Evolutionary conservation across 805 yeast genomes (phyloP).

Genomic region (Wickerhamiella domercqiae): DNA sequence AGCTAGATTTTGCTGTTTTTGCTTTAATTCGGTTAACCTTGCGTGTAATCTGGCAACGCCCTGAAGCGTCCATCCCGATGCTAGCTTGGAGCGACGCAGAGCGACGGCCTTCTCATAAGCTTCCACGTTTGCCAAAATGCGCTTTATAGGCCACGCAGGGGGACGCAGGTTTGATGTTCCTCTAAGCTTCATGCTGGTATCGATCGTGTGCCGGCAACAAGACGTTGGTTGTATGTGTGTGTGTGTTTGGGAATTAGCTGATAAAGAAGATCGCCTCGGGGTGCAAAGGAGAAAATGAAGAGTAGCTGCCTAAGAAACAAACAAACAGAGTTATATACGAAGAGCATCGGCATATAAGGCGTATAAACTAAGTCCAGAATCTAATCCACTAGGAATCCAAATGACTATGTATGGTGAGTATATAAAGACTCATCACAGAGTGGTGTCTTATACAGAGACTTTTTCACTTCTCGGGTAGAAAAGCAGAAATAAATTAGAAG

Average conservation of each 20-base stretch:
- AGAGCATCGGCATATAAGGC: no score
- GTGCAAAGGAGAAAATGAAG: no score
- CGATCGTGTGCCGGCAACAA: background rate
- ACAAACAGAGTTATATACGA: no score
- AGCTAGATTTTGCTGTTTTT: constrained; percentile 11
- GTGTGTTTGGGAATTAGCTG: no score
- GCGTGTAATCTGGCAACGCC: constrained; percentile 18
- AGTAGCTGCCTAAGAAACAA: no score
- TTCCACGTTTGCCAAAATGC: constrained; percentile 10
- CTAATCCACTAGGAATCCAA: no score
- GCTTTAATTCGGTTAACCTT: constrained; percentile 11
- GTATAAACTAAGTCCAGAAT: no score
- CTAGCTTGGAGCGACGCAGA: constrained; percentile 15
- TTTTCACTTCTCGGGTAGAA: no score
- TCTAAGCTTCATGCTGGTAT: constrained; percentile 3
- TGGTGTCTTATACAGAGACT: no score
- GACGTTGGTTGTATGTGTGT: background rate
- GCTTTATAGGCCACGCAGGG: constrained; percentile 15
- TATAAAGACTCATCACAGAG: no score
- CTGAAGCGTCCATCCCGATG: constrained; percentile 9
- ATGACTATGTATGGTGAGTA: no score
- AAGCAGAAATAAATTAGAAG: constrained; percentile 36
- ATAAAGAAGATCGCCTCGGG: no score
- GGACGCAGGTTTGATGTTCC: constrained; percentile 13
- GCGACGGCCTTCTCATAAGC: constrained; percentile 16